Base-by-base conservation (phyloP, 148 eudicot genomes). In the Arctostaphylos glauca region DNA sequence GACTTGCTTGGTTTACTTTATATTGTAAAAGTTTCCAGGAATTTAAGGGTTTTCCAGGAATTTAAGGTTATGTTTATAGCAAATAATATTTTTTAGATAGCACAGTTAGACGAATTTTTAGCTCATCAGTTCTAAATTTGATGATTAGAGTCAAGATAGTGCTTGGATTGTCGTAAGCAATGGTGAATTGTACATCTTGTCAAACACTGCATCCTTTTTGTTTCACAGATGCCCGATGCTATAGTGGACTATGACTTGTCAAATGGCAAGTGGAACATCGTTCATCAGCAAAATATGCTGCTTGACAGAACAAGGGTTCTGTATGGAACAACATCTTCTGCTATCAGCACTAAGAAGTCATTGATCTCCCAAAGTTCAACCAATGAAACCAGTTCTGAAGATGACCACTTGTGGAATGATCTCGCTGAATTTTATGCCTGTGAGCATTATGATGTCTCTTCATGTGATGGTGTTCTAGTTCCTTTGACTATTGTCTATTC, bases 261-360 rank as follows among this genome's bases (percentile, higher is more conserved):
- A 80, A 92, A 83, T 77, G 94, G 93, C 71, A 93, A 89, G 66
- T 96, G 99, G 98, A 91, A 85, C 81, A 94, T 94, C 58, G 88
- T 96, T 83, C 99, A 96, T 86, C 99, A 96, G 86, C 95, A 94
- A 83, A 94, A 96, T 86, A 67, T 96, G 89, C 94, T 94, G 83
- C 89, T 89, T 74, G 97, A 94, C 83, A 89, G 99, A 86, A 94
- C 94, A 18, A 84, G 91, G 25, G 84, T 96, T 84, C 81, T 96
- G 25, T 96, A 96, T 85, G 99, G 99, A 76, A 90, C 88, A 84
- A 84, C 90, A 71, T 86, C 94, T 83, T 79, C 92, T 62, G 73
- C 85, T 67, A 83, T 72, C 80, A 84, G 75, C 66, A 64, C 52
- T 25, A 86, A 82, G 60, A 80, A 70, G 23, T 76, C 91, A 74